phyloP scores from a whole-genome alignment of 2,329 filamentous ascomycete species.

The Venturiaceae sp. region DNA sequence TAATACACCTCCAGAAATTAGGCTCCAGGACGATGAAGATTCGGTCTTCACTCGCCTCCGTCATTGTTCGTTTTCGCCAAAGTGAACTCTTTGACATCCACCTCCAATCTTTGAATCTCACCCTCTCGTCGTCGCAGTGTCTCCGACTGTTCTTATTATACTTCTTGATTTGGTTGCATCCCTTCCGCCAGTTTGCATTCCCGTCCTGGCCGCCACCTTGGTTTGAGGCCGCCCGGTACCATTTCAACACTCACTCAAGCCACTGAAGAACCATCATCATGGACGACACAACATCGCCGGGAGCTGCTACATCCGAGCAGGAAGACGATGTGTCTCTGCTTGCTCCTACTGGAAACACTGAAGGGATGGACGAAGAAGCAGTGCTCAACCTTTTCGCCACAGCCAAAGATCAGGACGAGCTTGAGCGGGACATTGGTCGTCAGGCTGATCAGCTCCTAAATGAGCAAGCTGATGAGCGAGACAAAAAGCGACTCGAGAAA shows the following conservation, averaged over 20 bases:
- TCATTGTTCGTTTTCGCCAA: not conserved
- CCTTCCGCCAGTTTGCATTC: too few species aligned
- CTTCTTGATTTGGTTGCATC: too few species aligned
- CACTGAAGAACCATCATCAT: not conserved
- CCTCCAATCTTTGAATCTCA: not conserved
- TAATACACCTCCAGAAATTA: too few species aligned
- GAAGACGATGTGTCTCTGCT: not conserved
- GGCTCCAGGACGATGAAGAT: too few species aligned
- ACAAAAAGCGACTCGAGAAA: slow-evolving; percentile 53
- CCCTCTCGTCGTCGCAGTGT: not conserved
- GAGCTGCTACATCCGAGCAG: not conserved
- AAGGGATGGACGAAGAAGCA: slow-evolving; percentile 7
- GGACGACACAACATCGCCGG: not conserved
- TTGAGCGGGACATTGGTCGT: slow-evolving; percentile 74
- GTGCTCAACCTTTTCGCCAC: slow-evolving; percentile 14
- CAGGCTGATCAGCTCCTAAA: slow-evolving; percentile 52
- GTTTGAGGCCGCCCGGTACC: too few species aligned
- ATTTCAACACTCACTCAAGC: too few species aligned
- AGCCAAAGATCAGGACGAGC: slow-evolving; percentile 76
- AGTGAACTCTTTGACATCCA: not conserved
- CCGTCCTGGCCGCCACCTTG: too few species aligned
- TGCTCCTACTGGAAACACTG: not conserved
- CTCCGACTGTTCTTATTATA: too few species aligned
- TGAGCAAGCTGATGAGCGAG: slow-evolving; percentile 54
- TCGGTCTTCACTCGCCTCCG: not conserved